Conservation (phyloP, 2,329 filamentous ascomycete species). For the Myotisia sp. region DNA sequence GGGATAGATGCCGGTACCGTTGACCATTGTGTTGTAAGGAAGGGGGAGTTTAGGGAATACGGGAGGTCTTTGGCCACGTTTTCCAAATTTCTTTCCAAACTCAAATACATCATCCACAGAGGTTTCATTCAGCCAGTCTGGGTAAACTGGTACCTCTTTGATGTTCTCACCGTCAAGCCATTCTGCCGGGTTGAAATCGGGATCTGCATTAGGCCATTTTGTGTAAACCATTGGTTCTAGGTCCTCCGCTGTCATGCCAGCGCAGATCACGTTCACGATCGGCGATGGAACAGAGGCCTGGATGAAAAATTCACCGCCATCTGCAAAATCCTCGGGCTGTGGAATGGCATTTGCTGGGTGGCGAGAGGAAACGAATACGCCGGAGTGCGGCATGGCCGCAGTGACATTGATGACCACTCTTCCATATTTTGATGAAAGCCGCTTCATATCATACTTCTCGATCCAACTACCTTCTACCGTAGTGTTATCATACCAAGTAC, state of each 20-base stretch:
- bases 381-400: slow-evolving; percentile 61
- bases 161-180: slow-evolving; percentile 19
- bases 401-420: slow-evolving; percentile 62
- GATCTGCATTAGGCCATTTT: slow-evolving; percentile 36
- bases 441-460: slow-evolving; percentile 36
- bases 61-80: slow-evolving; percentile 37
- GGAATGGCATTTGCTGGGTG: slow-evolving; percentile 50
- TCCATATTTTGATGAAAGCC: slow-evolving; percentile 35
- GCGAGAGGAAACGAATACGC: slow-evolving; percentile 51
- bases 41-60: slow-evolving; percentile 43
- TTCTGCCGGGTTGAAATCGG: slow-evolving; percentile 17
- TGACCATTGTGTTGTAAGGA: slow-evolving; percentile 53
- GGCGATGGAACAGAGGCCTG: slow-evolving; percentile 57
- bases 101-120: slow-evolving; percentile 56
- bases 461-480: slow-evolving; percentile 59
- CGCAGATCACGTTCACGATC: slow-evolving; percentile 58
- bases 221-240: slow-evolving; percentile 51
- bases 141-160: slow-evolving; percentile 21
- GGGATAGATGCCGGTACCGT: slow-evolving; percentile 27
- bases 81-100: slow-evolving; percentile 39
- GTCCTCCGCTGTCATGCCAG: slow-evolving; percentile 46
- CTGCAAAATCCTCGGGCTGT: slow-evolving; percentile 51
- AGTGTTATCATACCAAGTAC: slow-evolving; percentile 56
- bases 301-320: slow-evolving; percentile 55
- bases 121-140: slow-evolving; percentile 42